A percentile compares a stretch with the other conserved stretches of the same genome.
Evolutionary conservation across 805 yeast genomes (phyloP).

Genomic region (Metschnikowia lunata): DNA sequence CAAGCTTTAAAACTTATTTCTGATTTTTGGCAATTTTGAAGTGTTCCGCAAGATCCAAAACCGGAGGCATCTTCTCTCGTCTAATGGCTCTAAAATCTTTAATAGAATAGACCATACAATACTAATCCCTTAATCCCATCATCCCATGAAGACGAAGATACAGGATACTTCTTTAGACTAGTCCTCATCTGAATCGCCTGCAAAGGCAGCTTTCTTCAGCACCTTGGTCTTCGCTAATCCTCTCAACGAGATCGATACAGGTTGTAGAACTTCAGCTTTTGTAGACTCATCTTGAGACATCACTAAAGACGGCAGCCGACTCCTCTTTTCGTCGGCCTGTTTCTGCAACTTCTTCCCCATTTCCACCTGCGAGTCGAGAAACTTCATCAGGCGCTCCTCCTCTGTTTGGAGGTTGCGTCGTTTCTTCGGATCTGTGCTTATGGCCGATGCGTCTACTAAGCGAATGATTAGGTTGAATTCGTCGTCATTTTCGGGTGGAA

Average conservation of each 20-base stretch:
- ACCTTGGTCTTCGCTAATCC: slow-evolving; percentile 9
- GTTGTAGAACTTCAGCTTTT: background rate
- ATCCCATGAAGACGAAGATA: no score
- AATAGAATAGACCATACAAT: no score
- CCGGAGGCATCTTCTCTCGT: no score
- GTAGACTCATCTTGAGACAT: no score
- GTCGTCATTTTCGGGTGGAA: slow-evolving; percentile 26
- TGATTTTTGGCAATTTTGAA: no score
- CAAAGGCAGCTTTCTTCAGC: slow-evolving; percentile 6
- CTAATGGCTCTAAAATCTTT: no score
- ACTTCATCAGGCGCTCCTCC: slow-evolving; percentile 13
- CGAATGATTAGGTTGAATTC: slow-evolving; percentile 34
- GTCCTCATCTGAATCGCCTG: background rate
- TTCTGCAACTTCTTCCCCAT: slow-evolving; percentile 9
- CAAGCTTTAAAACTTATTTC: no score
- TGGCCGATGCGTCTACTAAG: slow-evolving; percentile 15
- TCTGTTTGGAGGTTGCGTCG: slow-evolving; percentile 10
- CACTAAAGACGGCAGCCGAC: background rate
- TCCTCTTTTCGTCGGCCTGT: background rate
- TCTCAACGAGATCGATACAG: slow-evolving; percentile 13
- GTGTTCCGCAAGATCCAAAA: no score
- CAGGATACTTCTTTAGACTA: no score
- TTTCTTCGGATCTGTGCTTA: background rate
- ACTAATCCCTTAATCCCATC: no score
- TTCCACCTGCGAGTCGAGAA: slow-evolving; percentile 15